Percentiles rank a stretch among this genome's conserved stretches.
These are phyloP conservation scores for Atkinsonella hypoxylon DNA, from an alignment of 2,329 filamentous ascomycete species.

Conservation along the genomic window DNA sequence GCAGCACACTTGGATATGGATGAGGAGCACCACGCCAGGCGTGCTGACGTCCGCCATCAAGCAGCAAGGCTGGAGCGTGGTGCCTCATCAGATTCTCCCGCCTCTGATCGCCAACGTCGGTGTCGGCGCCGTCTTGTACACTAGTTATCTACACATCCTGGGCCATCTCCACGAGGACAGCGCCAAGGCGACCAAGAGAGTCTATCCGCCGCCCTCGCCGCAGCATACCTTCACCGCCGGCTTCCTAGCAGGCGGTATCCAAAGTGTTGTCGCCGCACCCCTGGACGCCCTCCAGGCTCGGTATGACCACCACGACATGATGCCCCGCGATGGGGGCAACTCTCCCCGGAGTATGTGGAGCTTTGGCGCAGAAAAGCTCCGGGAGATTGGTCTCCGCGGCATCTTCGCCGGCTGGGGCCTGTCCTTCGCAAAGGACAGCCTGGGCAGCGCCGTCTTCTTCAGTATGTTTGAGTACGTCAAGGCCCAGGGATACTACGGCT, in stretches of 20 bases:
- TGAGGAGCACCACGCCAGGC: slow-evolving; percentile 56
- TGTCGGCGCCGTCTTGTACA: slow-evolving; percentile 65
- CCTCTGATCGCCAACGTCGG: slow-evolving; percentile 63
- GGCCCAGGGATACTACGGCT: slow-evolving; percentile 57
- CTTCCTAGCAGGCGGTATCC: slow-evolving; percentile 54
- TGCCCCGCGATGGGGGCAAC: slow-evolving; percentile 27
- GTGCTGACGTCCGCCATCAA: slow-evolving; percentile 55
- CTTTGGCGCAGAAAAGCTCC: slow-evolving; percentile 50
- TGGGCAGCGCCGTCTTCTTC: slow-evolving; percentile 63
- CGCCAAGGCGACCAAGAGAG: slow-evolving; percentile 40
- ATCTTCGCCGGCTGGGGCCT: slow-evolving; percentile 65
- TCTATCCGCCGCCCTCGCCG: slow-evolving; percentile 57
- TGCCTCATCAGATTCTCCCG: slow-evolving; percentile 66
- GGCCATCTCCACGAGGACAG: slow-evolving; percentile 55
- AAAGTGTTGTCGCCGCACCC: slow-evolving; percentile 61
- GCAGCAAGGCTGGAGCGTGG: slow-evolving; percentile 60
- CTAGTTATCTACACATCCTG: slow-evolving; percentile 60
- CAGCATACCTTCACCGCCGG: slow-evolving; percentile 57
- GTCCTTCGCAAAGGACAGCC: slow-evolving; percentile 55
- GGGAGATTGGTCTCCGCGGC: slow-evolving; percentile 59
- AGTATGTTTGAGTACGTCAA: slow-evolving; percentile 66
- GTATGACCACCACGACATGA: slow-evolving; percentile 47
- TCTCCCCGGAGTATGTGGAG: slow-evolving; percentile 57
- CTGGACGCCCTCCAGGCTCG: slow-evolving; percentile 65
- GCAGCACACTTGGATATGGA: slow-evolving; percentile 33